phyloP scores from a whole-genome alignment of 805 yeast species.

The Cyberlindnera misumaiensis region DNA sequence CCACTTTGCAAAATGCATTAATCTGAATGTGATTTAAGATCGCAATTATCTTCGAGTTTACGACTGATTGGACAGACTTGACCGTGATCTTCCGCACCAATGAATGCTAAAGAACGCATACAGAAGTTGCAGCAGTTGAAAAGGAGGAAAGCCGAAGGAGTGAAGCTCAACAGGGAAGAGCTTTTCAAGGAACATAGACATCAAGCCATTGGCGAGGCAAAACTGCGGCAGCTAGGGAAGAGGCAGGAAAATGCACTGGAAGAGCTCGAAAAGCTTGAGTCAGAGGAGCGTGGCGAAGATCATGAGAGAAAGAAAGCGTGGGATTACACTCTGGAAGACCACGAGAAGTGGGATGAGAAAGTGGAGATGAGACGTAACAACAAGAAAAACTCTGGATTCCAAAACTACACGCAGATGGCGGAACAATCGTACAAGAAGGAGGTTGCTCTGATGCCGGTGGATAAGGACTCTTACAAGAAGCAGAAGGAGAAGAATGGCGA shows the following conservation, averaged over 20 bases:
- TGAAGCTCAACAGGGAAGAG: slow-evolving; percentile 30
- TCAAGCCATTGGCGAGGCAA: slow-evolving; percentile 18
- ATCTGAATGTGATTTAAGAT: too few relatives aligned
- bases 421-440: slow-evolving; percentile 53
- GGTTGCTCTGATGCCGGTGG: slow-evolving; percentile 31
- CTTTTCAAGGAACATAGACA: slow-evolving; percentile 29
- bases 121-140: slow-evolving; percentile 25
- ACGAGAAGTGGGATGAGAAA: slow-evolving; percentile 53
- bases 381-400: slow-evolving; percentile 32
- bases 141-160: slow-evolving; percentile 23
- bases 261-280: slow-evolving; percentile 27
- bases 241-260: slow-evolving; percentile 31
- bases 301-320: slow-evolving; percentile 38
- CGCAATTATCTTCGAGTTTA: too few relatives aligned
- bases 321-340: slow-evolving; percentile 58
- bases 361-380: slow-evolving; percentile 25
- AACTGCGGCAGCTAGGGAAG: slow-evolving; percentile 24
- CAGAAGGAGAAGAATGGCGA: slow-evolving; percentile 28
- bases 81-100: neutral
- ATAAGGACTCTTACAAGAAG: slow-evolving; percentile 35
- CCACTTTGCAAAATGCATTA: too few relatives aligned
- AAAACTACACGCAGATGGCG: slow-evolving; percentile 50
- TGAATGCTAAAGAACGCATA: slow-evolving; percentile 9
- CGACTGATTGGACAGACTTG: too few relatives aligned
- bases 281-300: slow-evolving; percentile 31